Evolutionary conservation across 495 filamentous ascomycete genomes (phyloP), one percentile per base, ranked within the genome.

Genomic region (Bombardia bombarda): DNA sequence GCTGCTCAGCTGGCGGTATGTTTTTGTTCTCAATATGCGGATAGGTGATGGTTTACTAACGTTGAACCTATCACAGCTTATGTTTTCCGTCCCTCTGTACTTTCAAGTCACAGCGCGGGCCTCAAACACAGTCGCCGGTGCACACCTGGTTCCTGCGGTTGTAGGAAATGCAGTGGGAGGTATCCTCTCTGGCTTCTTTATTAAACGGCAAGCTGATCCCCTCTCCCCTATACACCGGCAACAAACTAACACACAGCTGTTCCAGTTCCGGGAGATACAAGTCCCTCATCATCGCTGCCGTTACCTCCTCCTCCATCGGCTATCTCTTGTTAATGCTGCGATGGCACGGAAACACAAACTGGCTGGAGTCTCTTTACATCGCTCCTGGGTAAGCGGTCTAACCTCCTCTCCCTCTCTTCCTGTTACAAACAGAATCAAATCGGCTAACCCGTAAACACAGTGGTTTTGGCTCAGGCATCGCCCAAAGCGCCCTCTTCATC

Each of bases 121-220:
- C 4, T 78, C 75, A 7, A 72, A 73, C 40, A 77, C 79, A 1
- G 53, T 60, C 0, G 72, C 81, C 0, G 83, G 82, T 1, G 66
- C 67, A 0, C 78, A 83, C 52, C 63, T 87, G 0, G 60, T 84
- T 26, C 81, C 81, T 0, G 75, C 80, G 10, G 79, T 86, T 1
- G 53, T 76, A 1, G 82, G 79, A 5, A 86, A 85, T 50, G 74
- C 80, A 0, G 34, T 83, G 2, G 83, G 80, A 3, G 80, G 78
- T 1, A 48, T 87, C 0, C 23, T 78, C 1, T 70, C 79, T 0
- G 82, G 83, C 0, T n/a, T 56, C 0, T 65, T 73, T 43, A 86
- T 86, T 45, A 62, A 63, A 36, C 52, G 54, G 65, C 66, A 28
- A 32, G 55, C 38, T 34, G n/a, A 5, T 30, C 9, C 5, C 17